Evolutionary conservation across 1,284 basidiomycete genomes (phyloP).

Genomic region (Moesziomyces sp.): DNA sequence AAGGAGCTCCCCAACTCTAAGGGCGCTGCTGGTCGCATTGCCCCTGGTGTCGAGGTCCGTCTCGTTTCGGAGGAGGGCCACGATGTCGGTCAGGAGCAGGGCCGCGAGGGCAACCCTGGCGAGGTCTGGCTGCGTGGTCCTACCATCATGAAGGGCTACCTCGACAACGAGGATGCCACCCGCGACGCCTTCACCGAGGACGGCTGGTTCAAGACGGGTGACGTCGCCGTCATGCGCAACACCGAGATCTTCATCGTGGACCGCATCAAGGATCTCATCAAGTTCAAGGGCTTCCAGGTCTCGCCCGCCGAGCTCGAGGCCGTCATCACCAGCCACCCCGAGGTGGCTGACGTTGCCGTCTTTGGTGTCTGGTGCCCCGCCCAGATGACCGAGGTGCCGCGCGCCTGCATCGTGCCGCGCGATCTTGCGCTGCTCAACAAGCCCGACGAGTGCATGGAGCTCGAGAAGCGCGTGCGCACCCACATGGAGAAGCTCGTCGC

Average conservation of each 20-base stretch:
- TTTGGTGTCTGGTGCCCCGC: conserved; percentile 34
- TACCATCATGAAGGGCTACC: conserved; percentile 58
- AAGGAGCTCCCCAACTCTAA: conserved; percentile 50
- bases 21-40: conserved; percentile 73
- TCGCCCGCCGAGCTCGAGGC: conserved; percentile 57
- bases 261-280: conserved; percentile 57
- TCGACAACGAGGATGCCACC: conserved; percentile 41
- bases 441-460: conserved; percentile 60
- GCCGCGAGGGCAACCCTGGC: conserved; percentile 69
- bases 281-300: conserved; percentile 60
- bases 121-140: conserved; percentile 47
- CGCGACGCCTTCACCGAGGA: conserved; percentile 48
- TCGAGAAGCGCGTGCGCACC: conserved; percentile 31
- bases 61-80: conserved; percentile 74
- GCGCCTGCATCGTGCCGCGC: conserved; percentile 65
- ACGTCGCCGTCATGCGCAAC: conserved; percentile 53
- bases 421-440: conserved; percentile 44
- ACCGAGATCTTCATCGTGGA: conserved; percentile 61
- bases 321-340: conserved; percentile 42
- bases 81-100: conserved; percentile 69
- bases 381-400: conserved; percentile 58
- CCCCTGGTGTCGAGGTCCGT: conserved; percentile 83
- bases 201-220: conserved; percentile 57
- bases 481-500: conserved; percentile 58
- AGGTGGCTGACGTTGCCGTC: conserved; percentile 47